Conservation (phyloP, 2,329 filamentous ascomycete species). For the Talaromyces rugulosus region DNA sequence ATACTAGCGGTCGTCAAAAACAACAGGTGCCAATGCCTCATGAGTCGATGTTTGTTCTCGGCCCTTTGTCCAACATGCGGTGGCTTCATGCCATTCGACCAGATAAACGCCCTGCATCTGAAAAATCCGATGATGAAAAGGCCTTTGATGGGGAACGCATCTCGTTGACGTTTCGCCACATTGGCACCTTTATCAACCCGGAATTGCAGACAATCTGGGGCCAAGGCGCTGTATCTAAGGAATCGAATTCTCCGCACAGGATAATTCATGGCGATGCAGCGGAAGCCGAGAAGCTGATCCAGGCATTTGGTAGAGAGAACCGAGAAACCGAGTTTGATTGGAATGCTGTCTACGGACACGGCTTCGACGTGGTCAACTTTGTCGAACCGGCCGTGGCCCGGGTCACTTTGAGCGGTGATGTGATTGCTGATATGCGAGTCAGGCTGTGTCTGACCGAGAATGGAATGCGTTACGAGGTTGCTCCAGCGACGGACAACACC, state of each 20-base stretch:
- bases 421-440: slow-evolving; percentile 34
- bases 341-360: slow-evolving; percentile 68
- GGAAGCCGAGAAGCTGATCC: slow-evolving; percentile 63
- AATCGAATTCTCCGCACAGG: slow-evolving; percentile 52
- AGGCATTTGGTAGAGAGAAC: slow-evolving; percentile 83
- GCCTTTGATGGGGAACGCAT: slow-evolving; percentile 75
- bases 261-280: slow-evolving; percentile 67
- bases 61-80: slow-evolving; percentile 71
- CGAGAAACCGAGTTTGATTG: slow-evolving; percentile 67
- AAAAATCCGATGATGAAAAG: slow-evolving; percentile 67
- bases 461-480: slow-evolving; percentile 31
- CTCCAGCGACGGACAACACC: neutral
- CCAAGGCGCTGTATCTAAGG: slow-evolving; percentile 75
- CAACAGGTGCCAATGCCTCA: slow-evolving; percentile 75
- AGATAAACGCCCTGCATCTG: slow-evolving; percentile 68
- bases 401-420: slow-evolving; percentile 28
- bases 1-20: slow-evolving; percentile 48
- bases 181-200: slow-evolving; percentile 75
- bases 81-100: slow-evolving; percentile 92
- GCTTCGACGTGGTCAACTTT: slow-evolving; percentile 70
- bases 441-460: slow-evolving; percentile 36
- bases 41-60: slow-evolving; percentile 83
- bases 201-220: slow-evolving; percentile 76
- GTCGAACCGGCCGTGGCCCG: slow-evolving; percentile 31
- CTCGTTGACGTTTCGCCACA: slow-evolving; percentile 83